Conservation (phyloP, 2,329 filamentous ascomycete species). For the Corinectria fuckeliana region DNA sequence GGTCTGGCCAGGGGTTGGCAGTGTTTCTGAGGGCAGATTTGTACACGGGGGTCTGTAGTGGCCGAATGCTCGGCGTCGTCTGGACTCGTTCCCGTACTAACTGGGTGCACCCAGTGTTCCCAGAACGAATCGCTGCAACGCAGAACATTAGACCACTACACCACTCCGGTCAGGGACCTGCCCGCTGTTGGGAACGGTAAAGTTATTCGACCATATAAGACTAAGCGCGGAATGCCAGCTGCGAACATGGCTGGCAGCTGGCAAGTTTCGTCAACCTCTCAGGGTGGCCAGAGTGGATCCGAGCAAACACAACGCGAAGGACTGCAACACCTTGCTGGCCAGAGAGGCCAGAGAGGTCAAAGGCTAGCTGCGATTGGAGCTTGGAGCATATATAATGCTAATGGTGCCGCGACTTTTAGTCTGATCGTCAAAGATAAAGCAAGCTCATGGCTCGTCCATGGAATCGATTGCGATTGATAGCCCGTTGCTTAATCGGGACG, state of each 20-base stretch:
- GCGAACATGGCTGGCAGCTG: conserved; percentile 12
- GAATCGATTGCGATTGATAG: neutral
- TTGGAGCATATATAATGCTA: neutral
- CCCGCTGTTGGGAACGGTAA: conserved; percentile 12
- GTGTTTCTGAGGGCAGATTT: conserved; percentile 29
- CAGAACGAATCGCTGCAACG: neutral
- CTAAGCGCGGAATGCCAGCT: neutral
- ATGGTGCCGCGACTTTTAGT: no score
- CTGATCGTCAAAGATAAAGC: neutral
- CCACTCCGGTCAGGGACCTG: conserved; percentile 10
- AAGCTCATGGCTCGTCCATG: neutral
- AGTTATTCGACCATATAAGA: conserved; percentile 13
- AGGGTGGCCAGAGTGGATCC: neutral
- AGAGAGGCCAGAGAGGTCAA: neutral
- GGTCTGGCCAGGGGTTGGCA: conserved; percentile 27
- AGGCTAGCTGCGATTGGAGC: neutral
- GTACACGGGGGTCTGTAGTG: neutral
- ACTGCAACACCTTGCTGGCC: neutral
- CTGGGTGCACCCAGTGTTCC: neutral
- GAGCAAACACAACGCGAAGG: neutral
- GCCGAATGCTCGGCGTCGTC: neutral
- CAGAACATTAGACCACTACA: conserved; percentile 2
- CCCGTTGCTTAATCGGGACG: neutral
- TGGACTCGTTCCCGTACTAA: neutral
- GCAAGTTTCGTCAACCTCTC: conserved; percentile 9